These are phyloP conservation scores for Dactylonectria estremocensis DNA, from an alignment of 2,329 filamentous ascomycete genomes.

Conservation along the genomic window DNA sequence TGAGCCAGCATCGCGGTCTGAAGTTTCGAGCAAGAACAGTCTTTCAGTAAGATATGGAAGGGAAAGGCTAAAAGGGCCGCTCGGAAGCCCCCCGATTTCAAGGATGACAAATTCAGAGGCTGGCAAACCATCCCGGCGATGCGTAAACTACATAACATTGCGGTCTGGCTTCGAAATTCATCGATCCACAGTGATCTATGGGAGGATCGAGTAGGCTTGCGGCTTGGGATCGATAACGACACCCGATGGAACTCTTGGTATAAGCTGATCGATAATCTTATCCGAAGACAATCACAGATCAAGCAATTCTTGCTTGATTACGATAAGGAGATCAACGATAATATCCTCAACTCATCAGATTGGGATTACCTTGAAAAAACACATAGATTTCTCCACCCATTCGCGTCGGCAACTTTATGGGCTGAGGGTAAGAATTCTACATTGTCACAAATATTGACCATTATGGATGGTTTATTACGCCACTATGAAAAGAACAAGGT, in stretches of 20 bases:
- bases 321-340: background rate
- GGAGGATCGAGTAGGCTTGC: background rate
- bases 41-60: background rate
- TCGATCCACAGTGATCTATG: background rate
- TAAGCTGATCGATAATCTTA: background rate
- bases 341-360: background rate
- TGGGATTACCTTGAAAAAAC: background rate
- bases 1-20: background rate
- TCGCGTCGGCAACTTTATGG: background rate
- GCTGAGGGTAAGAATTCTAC: background rate
- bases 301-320: background rate
- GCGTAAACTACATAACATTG: background rate
- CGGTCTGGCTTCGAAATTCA: background rate
- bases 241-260: background rate
- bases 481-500: background rate
- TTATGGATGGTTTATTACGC: background rate
- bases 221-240: background rate
- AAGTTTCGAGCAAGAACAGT: background rate
- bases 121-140: background rate
- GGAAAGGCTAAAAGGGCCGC: background rate
- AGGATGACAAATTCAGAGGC: background rate
- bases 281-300: background rate
- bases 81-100: background rate
- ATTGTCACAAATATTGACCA: background rate
- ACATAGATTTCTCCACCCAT: background rate